Conservation (phyloP, 805 yeast genomes). For the Phaffomyces opuntiae region DNA sequence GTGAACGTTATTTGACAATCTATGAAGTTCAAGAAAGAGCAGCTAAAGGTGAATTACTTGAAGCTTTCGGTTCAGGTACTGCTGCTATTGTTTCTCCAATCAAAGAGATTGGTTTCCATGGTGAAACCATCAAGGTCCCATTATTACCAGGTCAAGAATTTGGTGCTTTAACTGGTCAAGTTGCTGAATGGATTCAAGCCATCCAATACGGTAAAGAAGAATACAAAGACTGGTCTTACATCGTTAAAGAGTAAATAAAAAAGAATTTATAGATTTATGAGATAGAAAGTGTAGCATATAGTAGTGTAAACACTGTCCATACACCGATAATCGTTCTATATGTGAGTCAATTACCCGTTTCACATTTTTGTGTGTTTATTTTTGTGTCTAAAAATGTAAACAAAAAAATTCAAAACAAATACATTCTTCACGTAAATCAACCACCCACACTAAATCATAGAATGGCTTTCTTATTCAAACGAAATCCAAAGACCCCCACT, state of each 20-base stretch:
- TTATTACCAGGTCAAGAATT: slow-evolving; percentile 69
- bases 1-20: slow-evolving; percentile 80
- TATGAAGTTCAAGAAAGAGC: slow-evolving; percentile 75
- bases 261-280: too few relatives aligned
- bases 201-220: slow-evolving; percentile 85
- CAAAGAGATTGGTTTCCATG: slow-evolving; percentile 77
- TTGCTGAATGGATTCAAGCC: slow-evolving; percentile 80
- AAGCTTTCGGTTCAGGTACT: slow-evolving; percentile 96
- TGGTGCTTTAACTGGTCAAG: slow-evolving; percentile 70
- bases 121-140: slow-evolving; percentile 69
- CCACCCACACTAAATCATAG: slow-evolving; percentile 19
- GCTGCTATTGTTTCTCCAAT: slow-evolving; percentile 97
- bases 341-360: neutral
- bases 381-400: too few relatives aligned
- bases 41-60: slow-evolving; percentile 74
- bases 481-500: slow-evolving; percentile 84
- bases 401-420: neutral
- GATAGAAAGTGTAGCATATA: too few relatives aligned
- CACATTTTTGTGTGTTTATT: neutral
- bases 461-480: slow-evolving; percentile 84
- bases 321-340: too few relatives aligned
- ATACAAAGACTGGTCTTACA: slow-evolving; percentile 45
- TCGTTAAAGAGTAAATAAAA: slow-evolving; percentile 18
- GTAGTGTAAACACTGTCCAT: too few relatives aligned
- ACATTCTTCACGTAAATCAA: neutral